These are phyloP conservation scores for Starmerella etchellsii DNA, from an alignment of 805 yeast species.

Conservation along the genomic window DNA sequence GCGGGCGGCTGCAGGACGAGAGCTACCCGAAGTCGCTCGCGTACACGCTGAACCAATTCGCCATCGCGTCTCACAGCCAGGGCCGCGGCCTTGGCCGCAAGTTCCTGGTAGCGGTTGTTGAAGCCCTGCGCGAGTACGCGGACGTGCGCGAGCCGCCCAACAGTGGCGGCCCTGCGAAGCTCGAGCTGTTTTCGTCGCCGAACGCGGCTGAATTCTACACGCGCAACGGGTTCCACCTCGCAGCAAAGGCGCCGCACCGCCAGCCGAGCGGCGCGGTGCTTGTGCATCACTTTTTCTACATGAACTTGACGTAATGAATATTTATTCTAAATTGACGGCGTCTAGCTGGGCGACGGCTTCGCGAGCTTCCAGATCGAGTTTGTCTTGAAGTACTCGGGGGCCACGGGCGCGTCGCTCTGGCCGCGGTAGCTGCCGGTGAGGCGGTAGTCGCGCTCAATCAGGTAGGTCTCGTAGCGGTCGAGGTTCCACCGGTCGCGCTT, in stretches of 20 bases:
- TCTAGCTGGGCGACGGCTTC: slow-evolving; percentile 15
- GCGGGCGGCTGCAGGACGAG: slow-evolving; percentile 3
- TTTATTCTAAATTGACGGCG: neutral
- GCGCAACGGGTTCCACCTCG: slow-evolving; percentile 12
- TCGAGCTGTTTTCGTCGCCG: slow-evolving; percentile 17
- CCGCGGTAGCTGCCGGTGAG: slow-evolving; percentile 65
- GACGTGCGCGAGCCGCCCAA: slow-evolving; percentile 8
- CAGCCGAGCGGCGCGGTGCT: slow-evolving; percentile 8
- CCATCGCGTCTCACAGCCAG: slow-evolving; percentile 2
- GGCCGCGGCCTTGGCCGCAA: slow-evolving; percentile 13
- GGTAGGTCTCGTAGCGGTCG: slow-evolving; percentile 40
- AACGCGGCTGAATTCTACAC: slow-evolving; percentile 10
- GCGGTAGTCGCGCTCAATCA: slow-evolving; percentile 63
- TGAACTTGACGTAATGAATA: slow-evolving; percentile 8
- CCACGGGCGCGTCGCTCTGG: slow-evolving; percentile 50
- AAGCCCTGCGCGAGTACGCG: neutral
- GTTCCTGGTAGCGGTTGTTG: slow-evolving; percentile 5
- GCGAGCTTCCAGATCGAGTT: slow-evolving; percentile 36
- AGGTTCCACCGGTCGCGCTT: slow-evolving; percentile 42
- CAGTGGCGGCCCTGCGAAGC: slow-evolving; percentile 14
- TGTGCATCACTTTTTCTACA: slow-evolving; percentile 10
- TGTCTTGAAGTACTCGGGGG: slow-evolving; percentile 70
- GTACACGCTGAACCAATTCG: slow-evolving; percentile 8
- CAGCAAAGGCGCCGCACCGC: neutral
- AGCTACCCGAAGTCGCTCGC: slow-evolving; percentile 4